Base-by-base conservation (phyloP, 208 protist species). In the Leishmania gerbilli region DNA sequence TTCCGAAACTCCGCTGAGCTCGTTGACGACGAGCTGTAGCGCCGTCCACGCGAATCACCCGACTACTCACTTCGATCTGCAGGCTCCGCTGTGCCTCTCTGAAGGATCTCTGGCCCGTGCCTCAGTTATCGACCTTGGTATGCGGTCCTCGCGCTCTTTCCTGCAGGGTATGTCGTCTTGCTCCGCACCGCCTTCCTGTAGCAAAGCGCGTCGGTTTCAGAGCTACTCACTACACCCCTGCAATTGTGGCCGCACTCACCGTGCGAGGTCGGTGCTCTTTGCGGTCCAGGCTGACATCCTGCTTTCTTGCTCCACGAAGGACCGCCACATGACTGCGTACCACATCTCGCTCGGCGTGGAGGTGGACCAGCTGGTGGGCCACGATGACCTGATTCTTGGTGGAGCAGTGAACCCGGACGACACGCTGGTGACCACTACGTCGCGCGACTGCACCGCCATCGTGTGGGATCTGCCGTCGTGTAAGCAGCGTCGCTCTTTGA, bases 381-480 rank as follows among this genome's bases (percentile, higher is more conserved):
- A 89, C 60, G 71, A 79, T 40, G 82, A 80, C 74, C 79, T 77
- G 6, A 71, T 89, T 27, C 40, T 89, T 27, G 81, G 86, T 31
- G 86, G 82, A 8, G 71, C 76, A n/a, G 60, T 84, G 47, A 82
- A 60, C 64, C 68, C 82, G 0, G 75, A 87, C n/a, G 78, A 56
- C 40, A 71, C 49, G 8, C 58, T 89, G 24, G 76, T 89, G n/a
- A 82, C 86, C 34, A 89, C 86, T 17, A 76, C 79, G 51, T 86
- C 82, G n/a, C 74, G 76, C 3, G 86, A 87, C 71, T 45, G 71
- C 79, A 81, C 74, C 47, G 76, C 55, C 11, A 83, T 89, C 40
- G 27, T 89, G 58, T 87, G 85, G 82, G 82, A 87, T n/a, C 69
- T 80, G 37, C 69, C 62, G 15, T 87, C 79, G 42, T 83, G 79